These are phyloP conservation scores for Paecilomyces dactylethromorphus DNA, from an alignment of 2,329 filamentous ascomycete species.

Conservation along the genomic window DNA sequence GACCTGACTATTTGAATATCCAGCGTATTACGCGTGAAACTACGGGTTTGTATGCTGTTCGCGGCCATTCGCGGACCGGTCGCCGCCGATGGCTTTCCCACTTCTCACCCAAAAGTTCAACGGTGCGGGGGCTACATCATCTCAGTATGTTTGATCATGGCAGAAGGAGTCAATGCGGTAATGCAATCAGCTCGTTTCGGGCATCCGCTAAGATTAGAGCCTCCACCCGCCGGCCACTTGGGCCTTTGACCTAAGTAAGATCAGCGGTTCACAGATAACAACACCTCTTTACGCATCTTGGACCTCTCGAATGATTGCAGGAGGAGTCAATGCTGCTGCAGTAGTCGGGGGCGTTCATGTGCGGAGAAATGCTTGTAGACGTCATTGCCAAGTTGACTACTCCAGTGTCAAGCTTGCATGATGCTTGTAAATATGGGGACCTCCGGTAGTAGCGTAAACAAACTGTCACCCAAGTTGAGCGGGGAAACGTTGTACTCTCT, in stretches of 20 bases:
- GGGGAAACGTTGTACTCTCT: neutral
- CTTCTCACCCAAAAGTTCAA: neutral
- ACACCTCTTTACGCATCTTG: neutral
- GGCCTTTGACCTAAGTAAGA: neutral
- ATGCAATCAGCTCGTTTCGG: neutral
- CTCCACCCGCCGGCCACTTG: neutral
- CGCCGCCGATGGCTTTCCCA: neutral
- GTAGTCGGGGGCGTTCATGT: neutral
- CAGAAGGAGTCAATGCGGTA: neutral
- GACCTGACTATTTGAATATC: neutral
- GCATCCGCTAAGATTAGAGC: neutral
- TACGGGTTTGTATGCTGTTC: neutral
- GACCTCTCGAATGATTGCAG: neutral
- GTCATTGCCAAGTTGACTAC: neutral
- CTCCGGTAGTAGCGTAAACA: neutral
- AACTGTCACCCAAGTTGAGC: neutral
- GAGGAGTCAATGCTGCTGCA: neutral
- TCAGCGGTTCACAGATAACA: neutral
- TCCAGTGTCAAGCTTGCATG: neutral
- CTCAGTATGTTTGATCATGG: neutral
- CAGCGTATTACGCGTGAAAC: neutral
- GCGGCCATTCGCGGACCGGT: neutral
- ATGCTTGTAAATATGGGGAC: neutral
- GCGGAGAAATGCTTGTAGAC: neutral
- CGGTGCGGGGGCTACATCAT: neutral